phyloP scores from a whole-genome alignment of 2,329 filamentous ascomycete species.

The Aspergillus tamarii region DNA sequence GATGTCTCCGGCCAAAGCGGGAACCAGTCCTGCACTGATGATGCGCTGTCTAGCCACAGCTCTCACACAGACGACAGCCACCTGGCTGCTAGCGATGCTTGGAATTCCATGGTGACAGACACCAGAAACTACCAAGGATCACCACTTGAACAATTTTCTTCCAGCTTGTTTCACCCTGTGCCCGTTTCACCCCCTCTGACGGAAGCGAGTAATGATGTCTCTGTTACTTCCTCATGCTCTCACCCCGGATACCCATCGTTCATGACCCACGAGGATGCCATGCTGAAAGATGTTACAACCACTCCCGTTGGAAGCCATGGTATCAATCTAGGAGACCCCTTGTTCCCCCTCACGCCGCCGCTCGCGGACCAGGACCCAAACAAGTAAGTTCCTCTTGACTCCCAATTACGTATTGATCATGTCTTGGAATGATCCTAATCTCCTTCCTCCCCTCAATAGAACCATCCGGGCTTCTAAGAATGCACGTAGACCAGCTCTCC shows the following conservation, averaged over 20 bases:
- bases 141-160: slow-evolving; percentile 39
- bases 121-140: slow-evolving; percentile 37
- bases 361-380: slow-evolving; percentile 46
- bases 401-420: not conserved
- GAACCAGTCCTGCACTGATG: slow-evolving; percentile 39
- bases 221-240: slow-evolving; percentile 45
- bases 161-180: slow-evolving; percentile 40
- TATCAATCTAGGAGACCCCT: slow-evolving; percentile 42
- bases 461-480: slow-evolving; percentile 45
- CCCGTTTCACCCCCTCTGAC: slow-evolving; percentile 48
- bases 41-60: slow-evolving; percentile 42
- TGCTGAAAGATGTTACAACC: slow-evolving; percentile 40
- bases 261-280: slow-evolving; percentile 40
- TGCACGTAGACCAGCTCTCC: slow-evolving; percentile 40
- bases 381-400: slow-evolving; percentile 36
- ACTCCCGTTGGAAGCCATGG: slow-evolving; percentile 39
- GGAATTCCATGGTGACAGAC: slow-evolving; percentile 42
- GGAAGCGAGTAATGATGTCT: slow-evolving; percentile 46
- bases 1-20: slow-evolving; percentile 39
- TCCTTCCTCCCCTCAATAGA: slow-evolving; percentile 25
- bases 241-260: slow-evolving; percentile 43
- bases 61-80: slow-evolving; percentile 44
- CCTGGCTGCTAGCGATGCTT: slow-evolving; percentile 35
- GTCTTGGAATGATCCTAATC: slow-evolving; percentile 14
- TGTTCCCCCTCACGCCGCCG: slow-evolving; percentile 44